These are phyloP conservation scores for Myochromella boudieri DNA, from an alignment of 768 basidiomycete species.

Conservation along the genomic window DNA sequence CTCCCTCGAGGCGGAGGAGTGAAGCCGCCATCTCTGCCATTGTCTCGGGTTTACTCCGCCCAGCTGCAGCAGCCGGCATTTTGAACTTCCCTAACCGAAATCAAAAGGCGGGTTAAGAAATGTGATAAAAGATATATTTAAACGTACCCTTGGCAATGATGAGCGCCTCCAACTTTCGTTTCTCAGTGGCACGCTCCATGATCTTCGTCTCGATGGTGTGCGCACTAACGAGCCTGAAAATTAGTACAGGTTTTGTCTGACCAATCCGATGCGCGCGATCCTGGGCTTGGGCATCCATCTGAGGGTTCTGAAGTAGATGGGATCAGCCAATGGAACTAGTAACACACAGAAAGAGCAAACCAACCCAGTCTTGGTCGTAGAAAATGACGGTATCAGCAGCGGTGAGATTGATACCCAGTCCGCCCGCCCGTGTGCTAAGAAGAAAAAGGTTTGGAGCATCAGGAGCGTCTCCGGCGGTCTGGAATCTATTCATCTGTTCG, in stretches of 20 bases:
- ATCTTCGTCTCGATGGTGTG: slow-evolving; percentile 93
- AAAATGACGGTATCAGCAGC: slow-evolving; percentile 92
- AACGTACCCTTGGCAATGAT: slow-evolving; percentile 87
- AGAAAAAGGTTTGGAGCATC: slow-evolving; percentile 76
- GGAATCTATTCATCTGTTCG: slow-evolving; percentile 84
- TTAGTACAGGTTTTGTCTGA: slow-evolving; percentile 86
- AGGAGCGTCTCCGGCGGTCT: slow-evolving; percentile 60
- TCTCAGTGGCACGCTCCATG: slow-evolving; percentile 83
- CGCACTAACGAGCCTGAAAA: slow-evolving; percentile 83
- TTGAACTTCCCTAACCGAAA: slow-evolving; percentile 81
- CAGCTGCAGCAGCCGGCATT: slow-evolving; percentile 57
- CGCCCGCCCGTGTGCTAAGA: slow-evolving; percentile 77
- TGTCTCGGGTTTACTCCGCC: slow-evolving; percentile 54
- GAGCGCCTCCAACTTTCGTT: slow-evolving; percentile 88
- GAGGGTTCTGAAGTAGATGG: slow-evolving; percentile 64
- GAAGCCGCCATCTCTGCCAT: slow-evolving; percentile 81
- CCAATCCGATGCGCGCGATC: slow-evolving; percentile 96
- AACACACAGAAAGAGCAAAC: slow-evolving; percentile 12
- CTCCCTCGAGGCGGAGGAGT: slow-evolving; percentile 78
- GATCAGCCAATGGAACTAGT: background rate
- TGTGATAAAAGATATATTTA: background rate
- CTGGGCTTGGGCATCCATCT: slow-evolving; percentile 96
- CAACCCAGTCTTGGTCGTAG: slow-evolving; percentile 90
- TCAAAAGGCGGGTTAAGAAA: background rate
- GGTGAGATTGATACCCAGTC: slow-evolving; percentile 76